Evolutionary conservation across 768 basidiomycete species (phyloP), one percentile per base, ranked within the genome.

Genomic region (Amyloporia xantha): DNA sequence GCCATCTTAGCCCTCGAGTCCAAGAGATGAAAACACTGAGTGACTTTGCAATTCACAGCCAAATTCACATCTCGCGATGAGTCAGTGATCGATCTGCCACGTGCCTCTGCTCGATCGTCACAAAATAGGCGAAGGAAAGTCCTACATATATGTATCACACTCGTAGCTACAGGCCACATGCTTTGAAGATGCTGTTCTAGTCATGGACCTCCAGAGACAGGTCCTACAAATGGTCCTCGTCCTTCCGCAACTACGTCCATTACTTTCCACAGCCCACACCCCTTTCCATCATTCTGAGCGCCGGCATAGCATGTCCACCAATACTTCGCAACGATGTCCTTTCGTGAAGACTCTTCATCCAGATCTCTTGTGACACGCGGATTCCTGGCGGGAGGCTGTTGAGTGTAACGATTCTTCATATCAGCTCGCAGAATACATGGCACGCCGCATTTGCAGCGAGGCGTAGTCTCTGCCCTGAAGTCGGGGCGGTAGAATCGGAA

Each of bases 401-500:
- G n/a, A 9, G 55, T 55, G 28, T 72, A 75, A 35, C 78, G 68
- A 44, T 82, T 81, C 61, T 89, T 90, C 86, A 90, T 89, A 57
- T 91, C 86, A 2, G 88, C 74, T 20, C 86, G 68, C 43, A 91
- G 67, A 36, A 86, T 76, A 9, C 78, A 81, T 1, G 87, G 85
- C 19, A 86, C 68, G 12, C 74, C 78, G 59, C 89, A 91, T 56
- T 81, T 78, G 59, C 90, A 91, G 38, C 72, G 72, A 1, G 89
- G 89, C 1, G 77, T 87, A 33, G 67, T 79, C 20, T 68, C 59
- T 3, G 89, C 77, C 20, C 71, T 69, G 61, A 86, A 91, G 65
- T 91, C 89, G 5, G 90, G 90, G 47, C 90, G 77, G 55, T 84
- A 91, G 60, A 91, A 91, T 13, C 90, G 76, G 61, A 91, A 91